Base-by-base conservation (phyloP, 2,329 filamentous ascomycete genomes). In the Magnaporthiopsis poae region DNA sequence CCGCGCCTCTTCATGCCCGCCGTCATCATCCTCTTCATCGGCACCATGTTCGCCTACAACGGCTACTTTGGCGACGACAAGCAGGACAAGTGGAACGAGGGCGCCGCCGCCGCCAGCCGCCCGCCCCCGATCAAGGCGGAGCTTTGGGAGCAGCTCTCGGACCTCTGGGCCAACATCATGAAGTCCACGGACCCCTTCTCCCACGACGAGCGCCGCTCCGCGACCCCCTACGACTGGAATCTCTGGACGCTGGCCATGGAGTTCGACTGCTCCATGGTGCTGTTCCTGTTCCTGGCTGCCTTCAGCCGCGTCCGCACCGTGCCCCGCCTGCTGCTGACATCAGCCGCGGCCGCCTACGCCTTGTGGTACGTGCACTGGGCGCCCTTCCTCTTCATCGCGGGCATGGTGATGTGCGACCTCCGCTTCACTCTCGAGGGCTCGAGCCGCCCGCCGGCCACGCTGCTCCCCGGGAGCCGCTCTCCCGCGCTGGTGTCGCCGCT, bases 121-220 rank as follows among this genome's bases (percentile, higher is more conserved):
- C 64, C 65, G 21, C 70, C 70, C 11, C 68, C 66, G 3, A 65
- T 35, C 9, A 36, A 56, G 5, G 67, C 46, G 2, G 25, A 64
- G 0, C 39, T 70, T 0, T 15, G 46, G 21, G 65, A 21, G 12
- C 69, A 69, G 67, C 29, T 70, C 36, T 29, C 21, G 27, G 9
- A 9, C 59, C 61, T 68, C 65, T 71, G 67, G 68, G 39, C 59
- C 18, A 66, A 66, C 31, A 46, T 69, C 2, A 15, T 66, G 1
- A 12, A 33, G 18, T 56, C 71, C 4, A 65, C 66, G 13, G 64
- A 68, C 68, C 70, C 66, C 25, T 29, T 71, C 27, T 85, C 73
- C 81, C 85, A 82, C 0, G 83, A 86, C 67, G 84, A 86, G 74
- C 68, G 69, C 61, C 66, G 68, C 31, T 36, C 64, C 27, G 60